Evolutionary conservation across 2,329 filamentous ascomycete genomes (phyloP).

Genomic region (Fusarium sp.): DNA sequence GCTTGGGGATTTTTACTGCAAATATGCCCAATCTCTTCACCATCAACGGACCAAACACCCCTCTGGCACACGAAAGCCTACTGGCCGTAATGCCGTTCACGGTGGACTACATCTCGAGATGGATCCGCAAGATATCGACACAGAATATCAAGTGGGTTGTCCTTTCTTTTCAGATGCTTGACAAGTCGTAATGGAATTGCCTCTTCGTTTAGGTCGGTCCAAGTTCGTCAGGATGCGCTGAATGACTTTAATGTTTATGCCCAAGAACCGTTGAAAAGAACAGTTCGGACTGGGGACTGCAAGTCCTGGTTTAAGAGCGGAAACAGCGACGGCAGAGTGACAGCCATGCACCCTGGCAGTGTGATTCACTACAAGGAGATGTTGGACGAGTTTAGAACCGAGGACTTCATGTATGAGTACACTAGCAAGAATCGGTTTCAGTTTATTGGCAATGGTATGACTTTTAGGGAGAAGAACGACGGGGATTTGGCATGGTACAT

Average conservation of each 20-base stretch:
- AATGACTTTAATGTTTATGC: background rate
- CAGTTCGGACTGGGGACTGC: constrained; percentile 4
- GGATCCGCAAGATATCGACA: background rate
- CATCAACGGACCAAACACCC: constrained; percentile 1
- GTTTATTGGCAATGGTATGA: constrained; percentile 6
- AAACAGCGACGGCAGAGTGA: background rate
- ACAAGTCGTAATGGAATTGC: accelerated
- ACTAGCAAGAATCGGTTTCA: background rate
- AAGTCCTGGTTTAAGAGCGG: constrained; percentile 9
- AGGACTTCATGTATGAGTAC: background rate
- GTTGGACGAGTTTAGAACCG: background rate
- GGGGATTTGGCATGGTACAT: background rate
- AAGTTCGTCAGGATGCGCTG: background rate
- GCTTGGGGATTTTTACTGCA: background rate
- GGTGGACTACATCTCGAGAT: constrained; percentile 2
- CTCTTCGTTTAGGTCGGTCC: background rate
- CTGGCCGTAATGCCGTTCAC: constrained; percentile 5
- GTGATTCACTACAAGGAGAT: constrained; percentile 3
- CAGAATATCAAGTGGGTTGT: background rate
- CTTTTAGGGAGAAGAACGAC: background rate
- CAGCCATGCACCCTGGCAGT: constrained; percentile 2
- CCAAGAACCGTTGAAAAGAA: background rate
- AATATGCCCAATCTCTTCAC: constrained; percentile 6
- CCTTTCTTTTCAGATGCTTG: accelerated
- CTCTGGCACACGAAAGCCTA: background rate